Evolutionary conservation across 139 green algal species (phyloP).

Genomic region (Deuterostichococcus epilithicus): DNA sequence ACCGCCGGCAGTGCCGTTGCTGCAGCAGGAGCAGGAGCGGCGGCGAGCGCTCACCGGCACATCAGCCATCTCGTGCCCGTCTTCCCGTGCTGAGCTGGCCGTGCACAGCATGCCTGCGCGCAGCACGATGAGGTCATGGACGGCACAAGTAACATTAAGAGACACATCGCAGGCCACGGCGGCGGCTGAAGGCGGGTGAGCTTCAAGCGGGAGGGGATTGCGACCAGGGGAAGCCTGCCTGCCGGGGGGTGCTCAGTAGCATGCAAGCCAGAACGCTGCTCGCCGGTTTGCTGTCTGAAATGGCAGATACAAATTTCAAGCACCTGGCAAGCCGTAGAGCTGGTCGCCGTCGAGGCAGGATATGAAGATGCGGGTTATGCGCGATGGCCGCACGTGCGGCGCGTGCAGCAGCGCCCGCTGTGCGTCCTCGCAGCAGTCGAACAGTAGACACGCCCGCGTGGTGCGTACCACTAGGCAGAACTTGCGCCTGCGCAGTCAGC

Average conservation of each 20-base stretch:
- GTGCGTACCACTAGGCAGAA: conserved; percentile 42
- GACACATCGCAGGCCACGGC: no score
- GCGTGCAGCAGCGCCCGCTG: conserved; percentile 58
- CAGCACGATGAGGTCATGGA: no score
- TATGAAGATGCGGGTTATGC: conserved; percentile 76
- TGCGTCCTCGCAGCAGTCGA: conserved; percentile 79
- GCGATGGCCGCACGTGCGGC: conserved; percentile 44
- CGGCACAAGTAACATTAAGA: no score
- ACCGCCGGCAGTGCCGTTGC: no score
- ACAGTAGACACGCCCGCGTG: conserved; percentile 63
- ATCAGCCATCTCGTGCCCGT: conserved; percentile 62
- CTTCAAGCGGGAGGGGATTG: no score
- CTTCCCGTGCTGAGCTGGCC: conserved; percentile 47
- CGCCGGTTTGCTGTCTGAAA: no score
- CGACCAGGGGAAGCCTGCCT: no score
- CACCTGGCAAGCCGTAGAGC: conserved; percentile 43
- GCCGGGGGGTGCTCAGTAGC: no score
- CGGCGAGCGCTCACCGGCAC: conserved; percentile 30
- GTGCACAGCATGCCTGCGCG: conserved; percentile 69
- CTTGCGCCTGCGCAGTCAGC: background rate
- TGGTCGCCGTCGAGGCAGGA: conserved; percentile 49
- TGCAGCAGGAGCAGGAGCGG: no score
- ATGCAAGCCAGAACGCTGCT: no score
- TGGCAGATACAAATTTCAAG: background rate
- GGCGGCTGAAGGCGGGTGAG: no score